Evolutionary conservation across 129 eudicot species (phyloP).

Genomic region (Pseudognaphalium luteoalbum): DNA sequence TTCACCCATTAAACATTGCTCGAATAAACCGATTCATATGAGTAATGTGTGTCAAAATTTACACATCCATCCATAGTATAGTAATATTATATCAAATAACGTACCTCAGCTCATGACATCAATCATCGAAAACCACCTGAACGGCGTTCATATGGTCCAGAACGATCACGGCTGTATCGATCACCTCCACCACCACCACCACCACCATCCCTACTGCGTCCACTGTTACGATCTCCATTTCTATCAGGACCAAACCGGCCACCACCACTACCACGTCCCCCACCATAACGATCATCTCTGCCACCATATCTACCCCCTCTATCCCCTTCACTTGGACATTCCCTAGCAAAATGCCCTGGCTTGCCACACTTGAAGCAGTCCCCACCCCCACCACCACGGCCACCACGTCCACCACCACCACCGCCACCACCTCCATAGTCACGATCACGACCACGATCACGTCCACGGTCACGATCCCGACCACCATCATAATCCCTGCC

Average conservation of each 20-base stretch:
- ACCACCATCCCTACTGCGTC: slow-evolving; percentile 75
- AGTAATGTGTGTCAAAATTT: no score
- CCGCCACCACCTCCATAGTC: slow-evolving; percentile 63
- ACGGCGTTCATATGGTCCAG: slow-evolving; percentile 96
- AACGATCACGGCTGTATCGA: slow-evolving; percentile 80
- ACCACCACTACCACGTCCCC: slow-evolving; percentile 67
- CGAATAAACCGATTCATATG: background rate
- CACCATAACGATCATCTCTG: slow-evolving; percentile 75
- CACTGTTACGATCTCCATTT: slow-evolving; percentile 75
- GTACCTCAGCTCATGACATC: slow-evolving; percentile 33
- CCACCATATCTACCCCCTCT: slow-evolving; percentile 78
- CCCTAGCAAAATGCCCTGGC: slow-evolving; percentile 99
- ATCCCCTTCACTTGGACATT: slow-evolving; percentile 82
- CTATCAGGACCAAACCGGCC: slow-evolving; percentile 83
- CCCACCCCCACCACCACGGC: slow-evolving; percentile 74
- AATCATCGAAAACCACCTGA: slow-evolving; percentile 49
- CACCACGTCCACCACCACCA: slow-evolving; percentile 59
- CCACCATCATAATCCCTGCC: slow-evolving; percentile 71
- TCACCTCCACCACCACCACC: slow-evolving; percentile 83
- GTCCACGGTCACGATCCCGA: slow-evolving; percentile 65
- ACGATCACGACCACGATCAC: slow-evolving; percentile 67
- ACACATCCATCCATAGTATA: background rate
- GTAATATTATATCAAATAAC: background rate
- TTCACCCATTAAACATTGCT: background rate
- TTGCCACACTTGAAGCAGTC: slow-evolving; percentile 96